Evolutionary conservation across 257 asterid genomes (phyloP).

Genomic region (Capsicum chinense): DNA sequence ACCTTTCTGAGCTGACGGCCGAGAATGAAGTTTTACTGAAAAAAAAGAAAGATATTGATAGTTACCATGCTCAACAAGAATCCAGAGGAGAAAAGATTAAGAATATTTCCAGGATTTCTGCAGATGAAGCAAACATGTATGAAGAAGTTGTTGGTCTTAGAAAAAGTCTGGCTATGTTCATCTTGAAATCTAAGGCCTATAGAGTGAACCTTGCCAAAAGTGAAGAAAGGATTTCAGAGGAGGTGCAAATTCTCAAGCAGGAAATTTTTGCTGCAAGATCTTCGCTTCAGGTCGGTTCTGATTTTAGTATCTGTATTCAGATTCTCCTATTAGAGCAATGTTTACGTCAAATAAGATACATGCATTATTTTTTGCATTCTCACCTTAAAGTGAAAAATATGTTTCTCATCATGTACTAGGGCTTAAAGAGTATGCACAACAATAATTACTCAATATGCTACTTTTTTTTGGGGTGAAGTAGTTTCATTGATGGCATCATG

Average conservation of each 20-base stretch:
- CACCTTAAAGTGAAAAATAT: conserved; percentile 4
- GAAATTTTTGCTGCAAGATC: conserved; percentile 46
- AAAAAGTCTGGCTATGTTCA: conserved; percentile 41
- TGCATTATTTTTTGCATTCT: conserved; percentile 9
- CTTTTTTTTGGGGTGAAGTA: neutral
- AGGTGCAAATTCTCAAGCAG: conserved; percentile 43
- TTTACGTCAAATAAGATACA: neutral
- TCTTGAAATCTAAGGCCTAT: conserved; percentile 41
- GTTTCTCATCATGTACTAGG: conserved; percentile 6
- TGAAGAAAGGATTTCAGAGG: conserved; percentile 47
- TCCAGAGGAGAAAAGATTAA: conserved; percentile 42
- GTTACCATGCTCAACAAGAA: conserved; percentile 42
- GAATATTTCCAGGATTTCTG: conserved; percentile 46
- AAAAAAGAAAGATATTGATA: conserved; percentile 46
- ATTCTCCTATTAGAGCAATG: conserved; percentile 6
- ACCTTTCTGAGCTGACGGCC: conserved; percentile 39
- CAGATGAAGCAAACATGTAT: conserved; percentile 44
- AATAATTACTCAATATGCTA: neutral
- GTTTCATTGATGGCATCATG: neutral
- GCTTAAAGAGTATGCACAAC: neutral
- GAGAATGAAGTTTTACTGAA: conserved; percentile 40
- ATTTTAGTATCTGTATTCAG: conserved; percentile 12
- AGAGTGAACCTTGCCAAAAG: conserved; percentile 46
- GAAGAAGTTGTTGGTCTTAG: conserved; percentile 47
- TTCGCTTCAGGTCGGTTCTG: conserved; percentile 48